Evolutionary conservation across 257 asterid genomes (phyloP).

Genomic region (Datura wrightii): DNA sequence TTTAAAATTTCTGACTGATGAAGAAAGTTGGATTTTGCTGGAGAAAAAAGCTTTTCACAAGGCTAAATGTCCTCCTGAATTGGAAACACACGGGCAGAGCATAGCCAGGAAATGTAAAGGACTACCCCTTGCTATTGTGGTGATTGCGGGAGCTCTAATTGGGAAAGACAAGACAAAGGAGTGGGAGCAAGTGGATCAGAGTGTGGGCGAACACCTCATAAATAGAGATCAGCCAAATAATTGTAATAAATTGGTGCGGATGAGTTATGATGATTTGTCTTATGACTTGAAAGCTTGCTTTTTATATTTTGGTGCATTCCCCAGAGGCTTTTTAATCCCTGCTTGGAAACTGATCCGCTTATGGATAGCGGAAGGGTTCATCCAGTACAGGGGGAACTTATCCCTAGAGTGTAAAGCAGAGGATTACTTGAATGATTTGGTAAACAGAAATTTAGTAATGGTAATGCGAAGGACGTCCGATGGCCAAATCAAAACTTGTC

Average conservation of each 20-base stretch:
- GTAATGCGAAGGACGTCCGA: constrained; percentile 44
- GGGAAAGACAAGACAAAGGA: constrained; percentile 45
- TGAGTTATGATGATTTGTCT: constrained; percentile 57
- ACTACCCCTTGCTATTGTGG: constrained; percentile 60
- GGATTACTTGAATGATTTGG: constrained; percentile 55
- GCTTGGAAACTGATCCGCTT: constrained; percentile 50
- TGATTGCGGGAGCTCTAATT: constrained; percentile 57
- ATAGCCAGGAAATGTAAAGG: constrained; percentile 57
- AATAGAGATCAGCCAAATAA: constrained; percentile 40
- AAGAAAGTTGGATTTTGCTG: constrained; percentile 61
- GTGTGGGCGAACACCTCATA: constrained; percentile 49
- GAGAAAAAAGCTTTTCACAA: constrained; percentile 51
- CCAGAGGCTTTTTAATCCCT: constrained; percentile 53
- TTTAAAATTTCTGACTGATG: constrained; percentile 45
- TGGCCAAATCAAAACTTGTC: constrained; percentile 55
- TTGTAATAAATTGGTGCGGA: constrained; percentile 49
- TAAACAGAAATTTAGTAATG: constrained; percentile 56
- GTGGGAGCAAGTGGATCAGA: constrained; percentile 55
- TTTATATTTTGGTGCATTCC: constrained; percentile 63
- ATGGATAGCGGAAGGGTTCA: constrained; percentile 68
- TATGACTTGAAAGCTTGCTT: constrained; percentile 60
- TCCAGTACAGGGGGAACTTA: constrained; percentile 43
- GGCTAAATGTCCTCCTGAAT: constrained; percentile 48
- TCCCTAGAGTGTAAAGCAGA: constrained; percentile 55
- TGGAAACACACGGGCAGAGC: constrained; percentile 41